These are phyloP conservation scores for Grosmannia clavigera DNA, from an alignment of 2,329 filamentous ascomycete genomes.

Conservation along the genomic window DNA sequence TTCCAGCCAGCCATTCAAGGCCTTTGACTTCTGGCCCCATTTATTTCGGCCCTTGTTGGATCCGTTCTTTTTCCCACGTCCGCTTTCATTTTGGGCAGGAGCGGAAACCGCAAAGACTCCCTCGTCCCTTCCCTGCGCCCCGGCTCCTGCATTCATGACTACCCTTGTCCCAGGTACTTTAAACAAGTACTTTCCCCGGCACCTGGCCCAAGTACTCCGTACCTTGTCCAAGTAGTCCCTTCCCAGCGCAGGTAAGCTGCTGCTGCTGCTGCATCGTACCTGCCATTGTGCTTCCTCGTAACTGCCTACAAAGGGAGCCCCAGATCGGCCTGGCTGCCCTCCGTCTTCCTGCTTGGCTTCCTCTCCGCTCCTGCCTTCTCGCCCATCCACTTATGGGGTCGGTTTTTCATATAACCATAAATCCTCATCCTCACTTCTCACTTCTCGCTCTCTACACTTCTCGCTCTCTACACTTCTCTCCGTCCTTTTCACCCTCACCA, in stretches of 20 bases:
- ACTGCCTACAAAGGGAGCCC: not conserved
- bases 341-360: not conserved
- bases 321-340: not conserved
- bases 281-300: not conserved
- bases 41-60: not conserved
- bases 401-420: not conserved
- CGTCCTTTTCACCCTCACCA: not conserved
- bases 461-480: not conserved
- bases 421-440: not conserved
- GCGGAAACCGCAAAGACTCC: not conserved
- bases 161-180: not conserved
- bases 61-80: not conserved
- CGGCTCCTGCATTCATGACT: not conserved
- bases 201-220: no score
- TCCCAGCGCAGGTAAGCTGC: not conserved
- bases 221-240: not conserved
- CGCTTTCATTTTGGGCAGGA: not conserved
- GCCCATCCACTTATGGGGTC: not conserved
- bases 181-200: no score
- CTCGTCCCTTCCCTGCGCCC: not conserved
- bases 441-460: not conserved
- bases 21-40: not conserved
- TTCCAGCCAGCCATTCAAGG: not conserved
- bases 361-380: not conserved
- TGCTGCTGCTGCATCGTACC: not conserved